These are phyloP conservation scores for Diphasiastrum complanatum DNA, from an alignment of 83 land plant species.

Conservation along the genomic window DNA sequence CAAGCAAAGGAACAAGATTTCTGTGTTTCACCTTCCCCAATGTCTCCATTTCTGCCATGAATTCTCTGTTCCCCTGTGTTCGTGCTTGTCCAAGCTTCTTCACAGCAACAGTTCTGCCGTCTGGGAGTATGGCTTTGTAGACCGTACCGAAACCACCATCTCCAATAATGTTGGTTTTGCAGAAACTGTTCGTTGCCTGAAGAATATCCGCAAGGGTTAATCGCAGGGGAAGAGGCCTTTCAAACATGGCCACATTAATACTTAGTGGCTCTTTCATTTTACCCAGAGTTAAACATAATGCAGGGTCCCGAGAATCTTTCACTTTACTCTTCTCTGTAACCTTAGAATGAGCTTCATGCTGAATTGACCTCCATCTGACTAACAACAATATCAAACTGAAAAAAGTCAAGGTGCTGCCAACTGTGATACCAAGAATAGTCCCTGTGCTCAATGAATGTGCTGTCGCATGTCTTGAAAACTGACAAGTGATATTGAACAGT, in stretches of 20 bases:
- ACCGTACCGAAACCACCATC: conserved; percentile 30
- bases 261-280: conserved; percentile 25
- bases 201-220: conserved; percentile 20
- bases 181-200: conserved; percentile 23
- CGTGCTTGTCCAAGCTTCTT: conserved; percentile 24
- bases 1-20: conserved; percentile 21
- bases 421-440: conserved; percentile 13
- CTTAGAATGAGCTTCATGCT: background rate
- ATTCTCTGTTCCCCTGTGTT: conserved; percentile 26
- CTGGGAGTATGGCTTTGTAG: conserved; percentile 17
- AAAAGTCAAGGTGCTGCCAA: conserved; percentile 15
- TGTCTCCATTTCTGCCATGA: conserved; percentile 26
- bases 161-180: conserved; percentile 24
- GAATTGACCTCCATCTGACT: background rate
- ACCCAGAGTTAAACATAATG: conserved; percentile 8
- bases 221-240: conserved; percentile 16
- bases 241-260: conserved; percentile 27
- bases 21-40: conserved; percentile 29
- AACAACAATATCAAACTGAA: background rate
- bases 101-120: conserved; percentile 21
- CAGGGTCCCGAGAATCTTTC: conserved; percentile 11
- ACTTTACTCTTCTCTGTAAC: conserved; percentile 14
- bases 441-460: conserved; percentile 10
- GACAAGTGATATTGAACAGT: background rate
- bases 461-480: background rate